Conservation (phyloP, 2,329 filamentous ascomycete genomes). For the Cladophialophora carrionii region DNA sequence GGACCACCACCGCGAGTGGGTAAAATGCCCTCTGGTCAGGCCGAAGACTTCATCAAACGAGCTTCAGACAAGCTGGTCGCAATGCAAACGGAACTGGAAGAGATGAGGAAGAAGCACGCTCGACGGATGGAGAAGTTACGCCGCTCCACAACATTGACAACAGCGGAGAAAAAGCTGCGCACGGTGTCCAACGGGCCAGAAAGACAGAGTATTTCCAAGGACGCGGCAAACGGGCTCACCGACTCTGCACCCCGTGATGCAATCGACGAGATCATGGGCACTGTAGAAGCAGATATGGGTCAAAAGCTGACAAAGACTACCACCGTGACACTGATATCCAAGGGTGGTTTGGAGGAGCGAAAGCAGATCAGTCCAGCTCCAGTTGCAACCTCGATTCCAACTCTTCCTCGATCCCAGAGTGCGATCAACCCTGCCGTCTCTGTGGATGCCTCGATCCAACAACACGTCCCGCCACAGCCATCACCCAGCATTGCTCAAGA, state of each 20-base stretch:
- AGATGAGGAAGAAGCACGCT: constrained; percentile 78
- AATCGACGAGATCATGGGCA: constrained; percentile 72
- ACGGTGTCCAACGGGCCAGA: constrained; percentile 58
- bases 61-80: constrained; percentile 72
- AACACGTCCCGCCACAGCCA: constrained; percentile 44
- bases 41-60: constrained; percentile 80
- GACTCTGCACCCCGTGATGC: constrained; percentile 37
- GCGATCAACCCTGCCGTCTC: constrained; percentile 10
- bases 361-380: constrained; percentile 32
- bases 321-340: constrained; percentile 71
- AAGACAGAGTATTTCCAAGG: constrained; percentile 25
- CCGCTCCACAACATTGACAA: constrained; percentile 68
- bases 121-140: constrained; percentile 75
- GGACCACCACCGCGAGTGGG: constrained; percentile 52
- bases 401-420: constrained; percentile 14
- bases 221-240: constrained; percentile 8
- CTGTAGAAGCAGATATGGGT: constrained; percentile 72
- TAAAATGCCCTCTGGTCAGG: constrained; percentile 72
- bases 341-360: constrained; percentile 71
- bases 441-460: constrained; percentile 6
- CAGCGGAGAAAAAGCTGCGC: constrained; percentile 76
- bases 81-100: constrained; percentile 79
- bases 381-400: constrained; percentile 4
- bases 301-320: constrained; percentile 67
- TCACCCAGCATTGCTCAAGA: not conserved